Evolutionary conservation across 1,284 basidiomycete genomes (phyloP), one percentile per base, ranked within the genome.

Genomic region (Malassezia brasiliensis): DNA sequence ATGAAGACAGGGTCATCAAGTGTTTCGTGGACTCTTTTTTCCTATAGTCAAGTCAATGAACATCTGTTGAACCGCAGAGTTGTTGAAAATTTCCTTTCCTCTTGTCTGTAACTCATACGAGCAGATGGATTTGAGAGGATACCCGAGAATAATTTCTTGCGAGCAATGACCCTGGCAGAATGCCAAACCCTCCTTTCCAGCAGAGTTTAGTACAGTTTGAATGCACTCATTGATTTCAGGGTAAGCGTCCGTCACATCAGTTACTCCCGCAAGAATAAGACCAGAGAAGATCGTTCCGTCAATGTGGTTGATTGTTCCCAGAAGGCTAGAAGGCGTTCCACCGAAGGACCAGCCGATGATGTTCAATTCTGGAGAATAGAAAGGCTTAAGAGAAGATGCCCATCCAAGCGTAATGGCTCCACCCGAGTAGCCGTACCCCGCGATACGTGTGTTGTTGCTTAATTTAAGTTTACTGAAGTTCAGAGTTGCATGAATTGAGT

Each of bases 381-480:
- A 37, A 5, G 59, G 53, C 38, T 63, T 53, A n/a, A 64, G 5
- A 20, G 63, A 57, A 0, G 60, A 50, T 0, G 67, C 66, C 68
- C 68, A 71, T 1, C 65, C 65, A 0, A 62, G 57, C 5, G 66
- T 65, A 1, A 65, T 51, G 3, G 65, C 68, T 10, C 69, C 69
- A 9, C 69, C 68, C 3, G 66, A 69, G 47, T 71, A 72, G 11
- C 69, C 69, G 50, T 60, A 67, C 39, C 63, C 47, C 8, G 48
- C 52, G 10, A 68, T 39, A 28, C 57, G 61, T 3, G 61, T 62
- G 17, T 60, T 45, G 36, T 58, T 60, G 6, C 42, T 14, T 1
- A 70, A 31, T 0, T 54, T 60, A 36, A 67, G 41, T 15, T 62
- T 53, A 28, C 49, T 49, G 28, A 68, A 66, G 28, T 45, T 51